Conservation (phyloP, 1,284 basidiomycete genomes). For the Melanopsichium pennsylvanicum region DNA sequence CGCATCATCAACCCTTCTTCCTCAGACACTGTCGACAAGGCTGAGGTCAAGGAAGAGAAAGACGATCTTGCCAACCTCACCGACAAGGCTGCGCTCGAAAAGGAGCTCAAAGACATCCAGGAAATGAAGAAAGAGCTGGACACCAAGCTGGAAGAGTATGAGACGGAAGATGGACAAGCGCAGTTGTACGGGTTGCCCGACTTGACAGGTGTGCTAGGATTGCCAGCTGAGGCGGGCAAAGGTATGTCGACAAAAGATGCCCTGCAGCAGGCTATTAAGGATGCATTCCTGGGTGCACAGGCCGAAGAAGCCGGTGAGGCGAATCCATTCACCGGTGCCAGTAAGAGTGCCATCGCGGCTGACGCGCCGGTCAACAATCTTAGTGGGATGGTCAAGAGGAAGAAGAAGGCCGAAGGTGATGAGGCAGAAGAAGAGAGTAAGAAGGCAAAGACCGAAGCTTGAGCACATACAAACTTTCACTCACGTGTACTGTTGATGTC, state of each 20-base stretch:
- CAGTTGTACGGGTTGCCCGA: constrained; percentile 46
- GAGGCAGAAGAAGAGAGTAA: constrained; percentile 20
- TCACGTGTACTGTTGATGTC: no score
- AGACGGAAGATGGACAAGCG: constrained; percentile 35
- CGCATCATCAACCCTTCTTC: constrained; percentile 11
- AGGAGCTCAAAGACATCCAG: constrained; percentile 52
- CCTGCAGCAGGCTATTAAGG: constrained; percentile 60
- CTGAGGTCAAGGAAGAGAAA: constrained; percentile 22
- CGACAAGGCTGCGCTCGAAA: constrained; percentile 29
- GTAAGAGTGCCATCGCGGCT: constrained; percentile 2
- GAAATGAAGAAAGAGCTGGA: constrained; percentile 60
- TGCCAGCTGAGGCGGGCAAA: constrained; percentile 23
- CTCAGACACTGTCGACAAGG: constrained; percentile 3
- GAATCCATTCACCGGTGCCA: constrained; percentile 29
- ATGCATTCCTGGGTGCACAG: constrained; percentile 58
- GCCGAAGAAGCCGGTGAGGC: constrained; percentile 4
- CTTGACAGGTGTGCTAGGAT: constrained; percentile 19
- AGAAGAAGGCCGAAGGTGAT: constrained; percentile 48
- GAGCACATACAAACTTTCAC: no score
- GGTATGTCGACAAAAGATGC: constrained; percentile 45
- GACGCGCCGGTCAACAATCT: constrained; percentile 54
- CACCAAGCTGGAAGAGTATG: constrained; percentile 60
- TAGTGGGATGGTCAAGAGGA: constrained; percentile 56
- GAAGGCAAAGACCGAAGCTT: constrained; percentile 35
- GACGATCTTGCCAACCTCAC: constrained; percentile 50